Evolutionary conservation across 805 yeast species (phyloP).

Genomic region (Saturnispora dispora): DNA sequence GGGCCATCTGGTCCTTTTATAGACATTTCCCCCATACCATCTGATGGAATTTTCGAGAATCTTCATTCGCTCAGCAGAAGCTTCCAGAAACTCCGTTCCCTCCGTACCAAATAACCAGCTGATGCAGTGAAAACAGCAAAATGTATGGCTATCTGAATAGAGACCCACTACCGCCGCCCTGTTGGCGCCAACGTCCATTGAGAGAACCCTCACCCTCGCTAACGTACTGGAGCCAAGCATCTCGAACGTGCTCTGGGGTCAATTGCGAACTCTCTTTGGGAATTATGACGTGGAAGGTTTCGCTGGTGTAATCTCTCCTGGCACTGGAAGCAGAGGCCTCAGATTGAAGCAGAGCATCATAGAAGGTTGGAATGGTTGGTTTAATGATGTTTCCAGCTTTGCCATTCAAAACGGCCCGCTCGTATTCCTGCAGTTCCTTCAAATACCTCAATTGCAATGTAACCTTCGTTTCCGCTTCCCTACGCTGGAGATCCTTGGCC

Average conservation of each 20-base stretch:
- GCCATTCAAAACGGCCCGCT: slow-evolving; percentile 26
- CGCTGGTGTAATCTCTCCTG: slow-evolving; percentile 11
- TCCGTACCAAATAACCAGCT: not conserved
- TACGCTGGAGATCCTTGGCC: slow-evolving; percentile 63
- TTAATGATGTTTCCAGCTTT: slow-evolving; percentile 20
- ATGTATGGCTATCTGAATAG: slow-evolving; percentile 44
- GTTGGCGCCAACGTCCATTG: slow-evolving; percentile 55
- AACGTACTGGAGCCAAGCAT: slow-evolving; percentile 76
- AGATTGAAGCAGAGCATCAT: slow-evolving; percentile 7
- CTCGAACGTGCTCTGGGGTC: slow-evolving; percentile 75
- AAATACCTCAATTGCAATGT: slow-evolving; percentile 35
- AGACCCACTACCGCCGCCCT: slow-evolving; percentile 64
- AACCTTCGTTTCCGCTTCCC: slow-evolving; percentile 37
- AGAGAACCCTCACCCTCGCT: slow-evolving; percentile 58
- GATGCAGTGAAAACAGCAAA: too few species aligned
- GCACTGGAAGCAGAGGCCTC: slow-evolving; percentile 5
- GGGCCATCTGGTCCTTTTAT: not conserved
- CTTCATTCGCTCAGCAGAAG: not conserved
- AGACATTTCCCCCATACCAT: not conserved
- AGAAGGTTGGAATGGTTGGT: slow-evolving; percentile 19
- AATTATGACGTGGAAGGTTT: slow-evolving; percentile 15
- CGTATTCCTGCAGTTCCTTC: slow-evolving; percentile 23
- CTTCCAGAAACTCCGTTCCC: slow-evolving; percentile 6
- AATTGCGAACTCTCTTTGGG: slow-evolving; percentile 44
- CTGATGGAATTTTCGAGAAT: not conserved